Conservation (phyloP, 2,329 filamentous ascomycete species). For the Penicillium sp. region DNA sequence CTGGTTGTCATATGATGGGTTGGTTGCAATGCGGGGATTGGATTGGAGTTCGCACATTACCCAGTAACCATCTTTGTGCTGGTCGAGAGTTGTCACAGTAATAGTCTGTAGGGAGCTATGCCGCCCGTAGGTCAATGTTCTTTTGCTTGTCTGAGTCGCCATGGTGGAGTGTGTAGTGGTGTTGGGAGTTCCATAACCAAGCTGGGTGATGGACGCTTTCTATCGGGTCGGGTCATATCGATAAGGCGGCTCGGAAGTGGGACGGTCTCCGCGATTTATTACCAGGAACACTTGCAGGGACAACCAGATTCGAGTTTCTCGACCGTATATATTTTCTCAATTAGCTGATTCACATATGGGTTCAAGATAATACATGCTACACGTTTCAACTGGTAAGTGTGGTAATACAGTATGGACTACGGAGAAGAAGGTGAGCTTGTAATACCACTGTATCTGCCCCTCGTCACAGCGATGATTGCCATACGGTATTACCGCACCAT, state of each 20-base stretch:
- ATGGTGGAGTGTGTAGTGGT: constrained; percentile 32
- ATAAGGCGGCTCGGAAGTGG: constrained; percentile 7
- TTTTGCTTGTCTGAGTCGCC: constrained; percentile 22
- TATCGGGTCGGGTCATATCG: constrained; percentile 10
- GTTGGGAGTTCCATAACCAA: not conserved
- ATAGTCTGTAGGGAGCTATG: constrained; percentile 41
- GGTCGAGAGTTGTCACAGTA: constrained; percentile 32
- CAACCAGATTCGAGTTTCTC: too few relatives aligned
- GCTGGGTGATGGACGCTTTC: not conserved
- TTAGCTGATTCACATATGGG: not conserved
- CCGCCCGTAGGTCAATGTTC: constrained; percentile 34
- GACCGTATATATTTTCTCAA: not conserved
- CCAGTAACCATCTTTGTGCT: constrained; percentile 39
- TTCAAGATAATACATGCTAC: not conserved
- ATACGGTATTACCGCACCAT: constrained; percentile 17
- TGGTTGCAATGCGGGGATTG: constrained; percentile 1
- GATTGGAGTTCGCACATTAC: constrained; percentile 40
- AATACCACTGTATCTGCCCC: constrained; percentile 27
- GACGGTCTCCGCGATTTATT: constrained; percentile 4
- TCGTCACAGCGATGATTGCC: not conserved
- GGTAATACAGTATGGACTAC: not conserved
- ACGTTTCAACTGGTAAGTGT: not conserved
- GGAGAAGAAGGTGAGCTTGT: constrained; percentile 3
- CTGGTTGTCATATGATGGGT: not conserved
- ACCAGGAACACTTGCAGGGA: not conserved